Base-by-base conservation (phyloP, 2,329 filamentous ascomycete genomes). In the Myriosclerotinia duriaeana region DNA sequence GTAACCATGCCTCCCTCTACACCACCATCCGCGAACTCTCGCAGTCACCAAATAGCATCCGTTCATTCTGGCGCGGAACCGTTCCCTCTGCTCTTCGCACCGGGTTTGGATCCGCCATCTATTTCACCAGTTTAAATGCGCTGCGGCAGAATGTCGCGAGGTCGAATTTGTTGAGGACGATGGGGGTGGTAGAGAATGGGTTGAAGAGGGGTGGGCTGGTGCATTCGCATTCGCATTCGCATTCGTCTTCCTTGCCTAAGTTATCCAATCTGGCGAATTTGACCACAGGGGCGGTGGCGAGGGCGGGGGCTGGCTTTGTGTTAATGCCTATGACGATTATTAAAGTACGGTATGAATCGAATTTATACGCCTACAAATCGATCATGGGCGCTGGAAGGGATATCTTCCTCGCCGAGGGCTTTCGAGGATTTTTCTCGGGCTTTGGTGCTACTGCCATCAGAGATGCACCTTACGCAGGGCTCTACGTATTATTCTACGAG, bases 281-380 rank as follows among this genome's bases (percentile, higher is more conserved):
- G 26, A 80, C 90, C 15, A 93, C 94, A 0, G 95, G 95, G 12
- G 93, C 93, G 8, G 82, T 88, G 22, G 93, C 95, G 34, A 85
- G 95, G 64, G 93, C 92, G 1, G 88, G 90, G 63, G 94, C 94
- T 0, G 95, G 95, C 48, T 91, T 97, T 75, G 80, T 96, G 55
- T 87, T 98, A 79, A 98, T 97, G 91, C 95, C 95, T 1, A 86
- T 98, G 68, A 99, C 95, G 1, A 89, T 99, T 54, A 89, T 99
- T 74, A 99, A 99, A 77, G 95, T 98, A 53, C 91, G 95, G 54
- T 98, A 96, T 76, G 95, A 99, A 78, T 94, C 90, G 36, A 93
- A 85, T 69, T 81, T 94, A 53, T 99, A 97, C 80, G 81, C 86
- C 3, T 98, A 98, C 79, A 84, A 84, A 34, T 94, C 92, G 1